phyloP scores from a whole-genome alignment of 768 basidiomycete species.

The Scleroderma bovista region DNA sequence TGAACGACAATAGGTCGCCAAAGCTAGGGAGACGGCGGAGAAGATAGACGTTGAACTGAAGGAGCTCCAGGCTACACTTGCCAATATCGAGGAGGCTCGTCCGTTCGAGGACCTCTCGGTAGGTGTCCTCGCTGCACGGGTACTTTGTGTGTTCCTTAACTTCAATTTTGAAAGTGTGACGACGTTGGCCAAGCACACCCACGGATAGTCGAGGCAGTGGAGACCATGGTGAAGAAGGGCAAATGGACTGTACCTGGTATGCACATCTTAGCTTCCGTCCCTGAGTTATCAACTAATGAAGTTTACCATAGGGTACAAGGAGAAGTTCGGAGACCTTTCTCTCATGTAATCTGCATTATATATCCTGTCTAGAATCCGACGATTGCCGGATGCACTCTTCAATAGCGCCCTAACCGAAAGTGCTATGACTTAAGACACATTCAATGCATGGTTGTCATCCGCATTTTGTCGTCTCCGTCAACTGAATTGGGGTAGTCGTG shows the following conservation, averaged over 20 bases:
- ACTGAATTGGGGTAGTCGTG: too few species aligned
- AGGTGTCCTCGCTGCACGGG: conserved; percentile 25
- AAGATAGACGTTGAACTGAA: conserved; percentile 90
- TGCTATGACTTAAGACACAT: too few species aligned
- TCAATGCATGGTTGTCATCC: too few species aligned
- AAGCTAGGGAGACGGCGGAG: conserved; percentile 82
- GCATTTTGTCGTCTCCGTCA: too few species aligned
- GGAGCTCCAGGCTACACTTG: conserved; percentile 87
- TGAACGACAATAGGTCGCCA: conserved; percentile 55
- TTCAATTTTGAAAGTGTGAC: conserved; percentile 50
- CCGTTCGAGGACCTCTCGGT: conserved; percentile 97
- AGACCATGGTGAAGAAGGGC: conserved; percentile 95
- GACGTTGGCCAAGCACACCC: conserved; percentile 93
- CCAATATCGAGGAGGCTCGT: conserved; percentile 95
- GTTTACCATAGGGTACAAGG: conserved; percentile 65
- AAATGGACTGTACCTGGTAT: conserved; percentile 96
- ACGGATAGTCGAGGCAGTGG: conserved; percentile 83
- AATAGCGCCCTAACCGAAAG: neutral
- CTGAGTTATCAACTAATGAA: neutral
- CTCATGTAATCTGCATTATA: conserved; percentile 58
- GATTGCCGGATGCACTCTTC: neutral
- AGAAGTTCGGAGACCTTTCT: conserved; percentile 94
- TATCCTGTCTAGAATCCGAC: conserved; percentile 18
- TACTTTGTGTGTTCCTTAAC: neutral
- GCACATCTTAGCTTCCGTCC: conserved; percentile 8